Evolutionary conservation across 2,329 filamentous ascomycete genomes (phyloP).

Genomic region (Dendrostoma leiphaemia): DNA sequence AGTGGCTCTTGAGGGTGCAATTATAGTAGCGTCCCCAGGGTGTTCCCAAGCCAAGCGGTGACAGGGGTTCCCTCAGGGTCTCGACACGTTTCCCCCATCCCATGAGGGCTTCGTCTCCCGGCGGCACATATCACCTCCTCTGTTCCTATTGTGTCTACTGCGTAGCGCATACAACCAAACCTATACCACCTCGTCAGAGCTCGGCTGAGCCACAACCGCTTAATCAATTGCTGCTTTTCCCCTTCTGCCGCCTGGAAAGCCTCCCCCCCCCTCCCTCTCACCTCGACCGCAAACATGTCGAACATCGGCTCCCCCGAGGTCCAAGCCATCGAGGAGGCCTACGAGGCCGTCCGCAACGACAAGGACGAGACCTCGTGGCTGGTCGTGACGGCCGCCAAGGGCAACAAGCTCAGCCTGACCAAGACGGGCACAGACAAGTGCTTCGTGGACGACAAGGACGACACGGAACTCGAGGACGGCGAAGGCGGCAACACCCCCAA

Average conservation of each 20-base stretch:
- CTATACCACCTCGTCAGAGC: too few species aligned
- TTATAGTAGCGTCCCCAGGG: background rate
- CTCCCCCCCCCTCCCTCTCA: background rate
- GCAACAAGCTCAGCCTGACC: conserved; percentile 55
- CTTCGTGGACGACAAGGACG: conserved; percentile 59
- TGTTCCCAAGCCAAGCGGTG: background rate
- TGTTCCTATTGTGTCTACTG: background rate
- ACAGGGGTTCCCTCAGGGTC: background rate
- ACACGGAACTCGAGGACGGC: conserved; percentile 63
- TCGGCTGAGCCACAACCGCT: too few species aligned
- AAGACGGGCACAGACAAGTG: conserved; percentile 58
- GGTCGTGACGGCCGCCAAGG: conserved; percentile 55
- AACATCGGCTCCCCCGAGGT: conserved; percentile 53
- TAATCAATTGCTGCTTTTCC: background rate
- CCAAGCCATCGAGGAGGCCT: conserved; percentile 52
- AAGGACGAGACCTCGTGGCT: conserved; percentile 67
- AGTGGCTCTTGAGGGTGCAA: too few species aligned
- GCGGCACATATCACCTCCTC: background rate
- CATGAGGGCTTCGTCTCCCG: background rate
- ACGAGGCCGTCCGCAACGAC: conserved; percentile 66
- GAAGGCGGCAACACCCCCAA: conserved; percentile 62
- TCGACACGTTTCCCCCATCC: conserved; percentile 7
- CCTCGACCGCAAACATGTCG: conserved; percentile 42
- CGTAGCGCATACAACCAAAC: too few species aligned
- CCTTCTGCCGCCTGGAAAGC: background rate